These are phyloP conservation scores for Glonium stellatum DNA, from an alignment of 495 filamentous ascomycete genomes.

Conservation along the genomic window DNA sequence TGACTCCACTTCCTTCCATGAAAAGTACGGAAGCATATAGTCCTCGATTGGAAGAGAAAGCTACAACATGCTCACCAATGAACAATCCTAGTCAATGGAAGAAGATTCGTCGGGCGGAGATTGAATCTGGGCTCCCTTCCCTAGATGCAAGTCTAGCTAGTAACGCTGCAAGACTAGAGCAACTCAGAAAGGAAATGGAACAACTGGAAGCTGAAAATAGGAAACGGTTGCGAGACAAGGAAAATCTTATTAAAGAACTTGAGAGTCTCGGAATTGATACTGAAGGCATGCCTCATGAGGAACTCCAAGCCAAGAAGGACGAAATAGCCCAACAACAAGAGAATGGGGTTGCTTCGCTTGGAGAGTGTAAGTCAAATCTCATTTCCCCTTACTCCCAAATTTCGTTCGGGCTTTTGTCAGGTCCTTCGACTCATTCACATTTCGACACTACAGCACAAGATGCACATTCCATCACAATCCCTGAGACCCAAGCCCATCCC, in stretches of 20 bases:
- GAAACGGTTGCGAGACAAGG: constrained; percentile 38
- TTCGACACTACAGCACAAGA: background rate
- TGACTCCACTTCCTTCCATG: no score
- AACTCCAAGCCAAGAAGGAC: constrained; percentile 36
- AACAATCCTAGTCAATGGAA: constrained; percentile 10
- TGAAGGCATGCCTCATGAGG: constrained; percentile 38
- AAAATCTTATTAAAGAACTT: constrained; percentile 36
- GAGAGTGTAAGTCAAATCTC: constrained; percentile 2
- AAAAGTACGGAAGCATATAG: background rate
- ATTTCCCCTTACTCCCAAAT: background rate
- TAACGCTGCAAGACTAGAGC: constrained; percentile 41
- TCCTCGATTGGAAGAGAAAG: background rate
- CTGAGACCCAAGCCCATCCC: background rate
- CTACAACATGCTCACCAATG: background rate
- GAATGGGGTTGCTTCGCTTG: background rate
- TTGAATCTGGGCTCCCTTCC: constrained; percentile 16
- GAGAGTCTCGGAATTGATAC: constrained; percentile 46
- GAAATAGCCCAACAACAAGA: constrained; percentile 21
- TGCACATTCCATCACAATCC: background rate
- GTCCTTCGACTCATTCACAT: background rate
- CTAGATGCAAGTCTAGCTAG: constrained; percentile 18
- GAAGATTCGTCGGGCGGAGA: constrained; percentile 20
- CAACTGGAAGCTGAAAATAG: constrained; percentile 54
- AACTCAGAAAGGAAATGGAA: constrained; percentile 51
- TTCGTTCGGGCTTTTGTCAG: background rate